Evolutionary conservation across 345 rosid species (phyloP).

Genomic region (Eucalyptus marginata): DNA sequence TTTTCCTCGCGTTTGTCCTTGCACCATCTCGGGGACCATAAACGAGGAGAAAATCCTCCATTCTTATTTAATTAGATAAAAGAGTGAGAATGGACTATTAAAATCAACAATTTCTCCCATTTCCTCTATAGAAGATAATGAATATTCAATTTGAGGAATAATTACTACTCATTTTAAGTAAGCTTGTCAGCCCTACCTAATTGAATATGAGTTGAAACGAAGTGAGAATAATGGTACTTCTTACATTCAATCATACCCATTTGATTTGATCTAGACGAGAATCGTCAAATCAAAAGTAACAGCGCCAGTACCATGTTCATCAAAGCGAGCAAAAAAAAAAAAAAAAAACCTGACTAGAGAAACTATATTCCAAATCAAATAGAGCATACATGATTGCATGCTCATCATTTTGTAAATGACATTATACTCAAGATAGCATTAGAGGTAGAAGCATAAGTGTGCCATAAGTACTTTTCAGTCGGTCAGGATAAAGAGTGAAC

Average conservation of each 20-base stretch:
- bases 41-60: background rate
- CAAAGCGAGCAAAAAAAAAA: background rate
- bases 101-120: background rate
- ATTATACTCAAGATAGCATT: background rate
- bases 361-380: background rate
- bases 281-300: background rate
- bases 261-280: background rate
- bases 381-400: background rate
- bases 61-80: background rate
- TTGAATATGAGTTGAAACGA: background rate
- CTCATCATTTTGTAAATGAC: background rate
- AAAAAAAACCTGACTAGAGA: background rate
- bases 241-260: background rate
- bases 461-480: background rate
- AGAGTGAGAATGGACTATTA: background rate
- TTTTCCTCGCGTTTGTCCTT: background rate
- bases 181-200: background rate
- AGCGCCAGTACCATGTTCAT: background rate
- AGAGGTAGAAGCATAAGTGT: background rate
- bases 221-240: background rate
- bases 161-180: background rate
- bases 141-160: background rate
- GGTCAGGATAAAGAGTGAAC: background rate
- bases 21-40: background rate
- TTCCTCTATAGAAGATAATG: background rate